Conservation (phyloP, 345 rosid species). For the Hibiscus trionum region DNA sequence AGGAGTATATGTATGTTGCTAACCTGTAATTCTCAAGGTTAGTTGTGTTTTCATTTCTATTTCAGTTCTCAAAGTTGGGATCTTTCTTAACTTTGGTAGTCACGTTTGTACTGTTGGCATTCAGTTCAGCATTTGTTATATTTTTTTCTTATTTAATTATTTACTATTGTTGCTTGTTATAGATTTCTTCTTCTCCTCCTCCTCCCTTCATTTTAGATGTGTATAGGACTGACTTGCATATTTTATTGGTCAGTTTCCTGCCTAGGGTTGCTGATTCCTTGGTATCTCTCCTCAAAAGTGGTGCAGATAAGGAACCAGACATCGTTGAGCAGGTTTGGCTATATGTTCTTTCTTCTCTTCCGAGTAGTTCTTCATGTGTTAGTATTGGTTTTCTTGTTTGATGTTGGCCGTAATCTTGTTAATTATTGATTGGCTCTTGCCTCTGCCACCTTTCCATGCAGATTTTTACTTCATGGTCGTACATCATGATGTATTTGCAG, state of each 20-base stretch:
- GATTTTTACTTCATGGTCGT: slow-evolving; percentile 73
- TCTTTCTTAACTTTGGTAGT: neutral
- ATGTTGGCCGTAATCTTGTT: neutral
- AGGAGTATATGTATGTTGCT: neutral
- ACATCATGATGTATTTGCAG: slow-evolving; percentile 56
- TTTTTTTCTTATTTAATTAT: neutral
- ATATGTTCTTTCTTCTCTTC: slow-evolving; percentile 1
- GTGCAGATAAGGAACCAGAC: slow-evolving; percentile 85
- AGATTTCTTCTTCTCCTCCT: neutral
- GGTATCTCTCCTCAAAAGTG: slow-evolving; percentile 53
- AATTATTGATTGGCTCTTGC: neutral
- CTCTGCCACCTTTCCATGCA: slow-evolving; percentile 27
- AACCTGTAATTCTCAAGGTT: neutral
- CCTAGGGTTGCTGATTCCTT: slow-evolving; percentile 54
- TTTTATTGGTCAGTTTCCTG: slow-evolving; percentile 46
- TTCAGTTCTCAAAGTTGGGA: neutral
- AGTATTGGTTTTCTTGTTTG: neutral
- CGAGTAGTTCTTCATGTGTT: neutral
- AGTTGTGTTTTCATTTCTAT: slow-evolving; percentile 3
- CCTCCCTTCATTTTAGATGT: neutral
- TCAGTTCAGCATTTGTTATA: neutral
- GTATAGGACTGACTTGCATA: slow-evolving; percentile 12
- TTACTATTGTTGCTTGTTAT: neutral
- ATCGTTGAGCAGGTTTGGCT: slow-evolving; percentile 73
- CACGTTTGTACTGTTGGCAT: neutral